Evolutionary conservation across 2,329 filamentous ascomycete species (phyloP).

Genomic region (Ambrosiella cleistominuta): DNA sequence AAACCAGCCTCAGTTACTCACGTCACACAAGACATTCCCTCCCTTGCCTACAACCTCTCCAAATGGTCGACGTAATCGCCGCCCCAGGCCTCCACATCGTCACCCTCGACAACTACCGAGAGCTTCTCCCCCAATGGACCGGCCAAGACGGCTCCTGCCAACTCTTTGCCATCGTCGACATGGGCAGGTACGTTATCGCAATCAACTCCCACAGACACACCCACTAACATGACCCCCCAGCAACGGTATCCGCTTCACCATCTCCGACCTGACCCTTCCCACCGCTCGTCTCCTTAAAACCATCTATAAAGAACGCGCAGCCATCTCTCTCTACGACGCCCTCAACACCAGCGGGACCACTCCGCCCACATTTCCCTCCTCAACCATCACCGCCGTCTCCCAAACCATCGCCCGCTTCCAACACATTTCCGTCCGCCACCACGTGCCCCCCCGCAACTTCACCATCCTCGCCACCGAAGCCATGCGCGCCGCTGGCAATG

Average conservation of each 20-base stretch:
- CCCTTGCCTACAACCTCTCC: too few species aligned
- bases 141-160: slow-evolving; percentile 27
- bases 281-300: slow-evolving; percentile 57
- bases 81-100: slow-evolving; percentile 19
- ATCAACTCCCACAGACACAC: not conserved
- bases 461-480: slow-evolving; percentile 76
- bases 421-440: slow-evolving; percentile 49
- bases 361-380: slow-evolving; percentile 27
- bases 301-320: slow-evolving; percentile 59
- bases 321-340: slow-evolving; percentile 77
- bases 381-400: slow-evolving; percentile 49
- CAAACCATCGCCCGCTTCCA: slow-evolving; percentile 53
- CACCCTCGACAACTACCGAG: slow-evolving; percentile 33
- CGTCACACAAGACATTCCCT: too few species aligned
- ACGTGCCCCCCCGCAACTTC: slow-evolving; percentile 47
- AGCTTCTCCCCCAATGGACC: slow-evolving; percentile 33
- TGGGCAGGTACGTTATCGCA: slow-evolving; percentile 31
- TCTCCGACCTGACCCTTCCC: slow-evolving; percentile 60
- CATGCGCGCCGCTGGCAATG: slow-evolving; percentile 64
- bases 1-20: too few species aligned
- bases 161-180: slow-evolving; percentile 39
- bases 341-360: slow-evolving; percentile 31
- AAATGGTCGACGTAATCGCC: too few species aligned
- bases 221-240: slow-evolving; percentile 24
- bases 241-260: slow-evolving; percentile 87